phyloP scores from a whole-genome alignment of 2,329 filamentous ascomycete genomes.

The Sporothrix mexicana region DNA sequence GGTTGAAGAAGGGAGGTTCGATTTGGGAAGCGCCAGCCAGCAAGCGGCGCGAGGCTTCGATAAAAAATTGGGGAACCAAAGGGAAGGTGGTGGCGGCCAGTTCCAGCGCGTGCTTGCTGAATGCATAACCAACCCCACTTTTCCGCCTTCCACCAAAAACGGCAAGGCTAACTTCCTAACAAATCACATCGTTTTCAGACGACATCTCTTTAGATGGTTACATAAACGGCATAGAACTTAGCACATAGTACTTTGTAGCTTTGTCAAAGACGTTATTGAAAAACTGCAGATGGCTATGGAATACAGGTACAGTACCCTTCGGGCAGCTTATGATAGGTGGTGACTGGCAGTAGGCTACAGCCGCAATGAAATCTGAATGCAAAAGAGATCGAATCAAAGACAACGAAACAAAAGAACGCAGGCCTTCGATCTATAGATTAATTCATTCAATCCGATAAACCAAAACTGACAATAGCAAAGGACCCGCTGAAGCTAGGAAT shows the following conservation, averaged over 20 bases:
- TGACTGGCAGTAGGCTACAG: no score
- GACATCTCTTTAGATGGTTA: no score
- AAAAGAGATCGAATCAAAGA: background rate
- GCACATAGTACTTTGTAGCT: no score
- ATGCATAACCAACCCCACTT: constrained; percentile 3
- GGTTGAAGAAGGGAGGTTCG: constrained; percentile 1
- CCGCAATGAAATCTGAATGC: no score
- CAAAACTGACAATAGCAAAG: background rate
- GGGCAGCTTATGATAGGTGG: background rate
- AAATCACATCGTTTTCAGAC: background rate
- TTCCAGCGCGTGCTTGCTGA: background rate
- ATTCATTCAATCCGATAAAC: background rate
- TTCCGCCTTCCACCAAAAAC: background rate
- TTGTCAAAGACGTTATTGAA: background rate
- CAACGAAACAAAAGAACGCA: background rate
- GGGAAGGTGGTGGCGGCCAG: constrained; percentile 14
- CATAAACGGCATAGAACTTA: no score
- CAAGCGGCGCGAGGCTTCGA: constrained; percentile 23
- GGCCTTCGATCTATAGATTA: constrained; percentile 25
- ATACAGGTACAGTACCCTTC: background rate
- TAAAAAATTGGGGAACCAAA: constrained; percentile 2
- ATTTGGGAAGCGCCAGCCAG: background rate
- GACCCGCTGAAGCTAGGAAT: background rate
- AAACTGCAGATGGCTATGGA: constrained; percentile 6
- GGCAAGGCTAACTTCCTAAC: constrained; percentile 2